These are phyloP conservation scores for Avena atlantica DNA, from an alignment of 176 grass and related monocot genomes.

Conservation along the genomic window DNA sequence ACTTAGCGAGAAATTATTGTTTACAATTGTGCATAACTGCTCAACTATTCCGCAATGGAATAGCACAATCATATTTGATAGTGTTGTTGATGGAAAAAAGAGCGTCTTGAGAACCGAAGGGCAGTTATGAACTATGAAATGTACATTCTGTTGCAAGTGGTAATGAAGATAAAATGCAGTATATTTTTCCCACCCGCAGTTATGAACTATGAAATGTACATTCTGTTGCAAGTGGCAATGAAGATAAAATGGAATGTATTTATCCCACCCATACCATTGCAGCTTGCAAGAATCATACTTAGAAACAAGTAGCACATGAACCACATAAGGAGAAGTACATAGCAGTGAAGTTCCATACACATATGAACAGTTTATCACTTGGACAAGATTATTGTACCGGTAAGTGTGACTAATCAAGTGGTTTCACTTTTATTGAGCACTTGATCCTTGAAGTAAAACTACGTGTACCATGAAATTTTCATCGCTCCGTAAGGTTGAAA, in stretches of 20 bases:
- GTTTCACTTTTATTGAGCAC: conserved; percentile 3
- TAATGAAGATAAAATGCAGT: background rate
- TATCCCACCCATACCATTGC: background rate
- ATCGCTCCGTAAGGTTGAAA: background rate
- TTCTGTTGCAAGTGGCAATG: background rate
- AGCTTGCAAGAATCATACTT: conserved; percentile 1
- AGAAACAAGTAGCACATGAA: background rate
- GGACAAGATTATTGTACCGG: background rate
- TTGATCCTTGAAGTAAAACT: conserved; percentile 22
- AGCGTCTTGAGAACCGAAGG: background rate
- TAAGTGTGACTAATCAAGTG: conserved; percentile 7
- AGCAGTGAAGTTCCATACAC: background rate
- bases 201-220: conserved; percentile 2
- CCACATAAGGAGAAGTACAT: background rate
- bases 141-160: background rate
- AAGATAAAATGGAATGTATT: background rate
- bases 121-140: background rate
- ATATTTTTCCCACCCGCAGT: background rate
- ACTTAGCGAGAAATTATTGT: background rate
- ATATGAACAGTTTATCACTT: background rate
- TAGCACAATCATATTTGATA: background rate
- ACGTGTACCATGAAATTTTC: background rate
- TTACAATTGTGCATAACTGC: background rate
- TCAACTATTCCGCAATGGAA: background rate
- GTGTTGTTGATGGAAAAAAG: background rate